phyloP scores from a whole-genome alignment of 179 eudicot genomes.

The Camellia oleifera region DNA sequence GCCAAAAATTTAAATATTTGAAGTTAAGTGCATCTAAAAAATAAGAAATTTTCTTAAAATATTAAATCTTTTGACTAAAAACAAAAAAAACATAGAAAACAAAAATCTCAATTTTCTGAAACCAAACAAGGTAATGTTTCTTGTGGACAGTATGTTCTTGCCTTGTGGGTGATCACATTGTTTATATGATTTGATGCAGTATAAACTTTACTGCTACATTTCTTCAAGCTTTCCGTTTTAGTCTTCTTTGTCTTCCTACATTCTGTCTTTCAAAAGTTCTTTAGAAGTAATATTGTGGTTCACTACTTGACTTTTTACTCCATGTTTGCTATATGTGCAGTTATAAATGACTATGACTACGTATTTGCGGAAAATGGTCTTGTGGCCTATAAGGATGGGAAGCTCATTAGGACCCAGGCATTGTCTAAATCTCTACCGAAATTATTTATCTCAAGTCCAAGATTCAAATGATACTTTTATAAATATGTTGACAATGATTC shows the following conservation, averaged over 20 bases:
- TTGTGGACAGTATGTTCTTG: not conserved
- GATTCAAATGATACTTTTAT: not conserved
- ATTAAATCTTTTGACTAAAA: too few relatives aligned
- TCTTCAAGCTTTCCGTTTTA: not conserved
- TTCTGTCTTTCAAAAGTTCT: not conserved
- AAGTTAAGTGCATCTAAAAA: not conserved
- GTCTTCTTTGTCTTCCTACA: conserved; percentile 1
- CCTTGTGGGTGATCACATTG: not conserved
- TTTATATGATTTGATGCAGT: not conserved
- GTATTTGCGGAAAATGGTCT: conserved; percentile 95
- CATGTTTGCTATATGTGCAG: conserved; percentile 41
- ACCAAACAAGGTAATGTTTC: too few relatives aligned
- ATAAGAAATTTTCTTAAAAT: too few relatives aligned
- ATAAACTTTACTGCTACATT: not conserved
- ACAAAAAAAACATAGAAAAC: too few relatives aligned
- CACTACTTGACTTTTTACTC: conserved; percentile 2
- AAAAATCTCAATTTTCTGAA: too few relatives aligned
- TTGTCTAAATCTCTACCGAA: conserved; percentile 6
- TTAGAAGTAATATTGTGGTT: not conserved
- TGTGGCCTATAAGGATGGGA: conserved; percentile 81
- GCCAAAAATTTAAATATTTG: too few relatives aligned
- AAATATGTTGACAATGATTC: conserved; percentile 8
- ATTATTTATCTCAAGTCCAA: not conserved
- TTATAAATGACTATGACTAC: conserved; percentile 74
- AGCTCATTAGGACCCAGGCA: conserved; percentile 80